A percentile compares a stretch with the other conserved stretches of the same genome.
phyloP scores from a whole-genome alignment of 306 rosid species.

The Acacia crassicarpa region DNA sequence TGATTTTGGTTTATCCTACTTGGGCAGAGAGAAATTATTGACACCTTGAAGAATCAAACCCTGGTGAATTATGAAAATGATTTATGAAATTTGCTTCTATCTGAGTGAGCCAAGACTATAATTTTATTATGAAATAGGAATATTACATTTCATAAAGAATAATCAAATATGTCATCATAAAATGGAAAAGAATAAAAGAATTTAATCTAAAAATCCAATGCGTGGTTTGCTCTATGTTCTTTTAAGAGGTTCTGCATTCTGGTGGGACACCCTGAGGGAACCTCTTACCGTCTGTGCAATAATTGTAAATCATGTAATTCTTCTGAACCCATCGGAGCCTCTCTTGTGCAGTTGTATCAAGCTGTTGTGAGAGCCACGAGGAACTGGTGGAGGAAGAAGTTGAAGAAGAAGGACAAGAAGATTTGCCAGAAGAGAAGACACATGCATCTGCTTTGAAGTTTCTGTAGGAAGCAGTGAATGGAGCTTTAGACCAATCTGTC shows the following conservation, averaged over 20 bases:
- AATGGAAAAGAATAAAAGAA: background rate
- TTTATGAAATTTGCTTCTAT: background rate
- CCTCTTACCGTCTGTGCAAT: background rate
- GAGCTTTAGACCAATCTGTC: conserved; percentile 73
- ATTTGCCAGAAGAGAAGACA: conserved; percentile 46
- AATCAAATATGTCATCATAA: background rate
- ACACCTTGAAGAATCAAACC: background rate
- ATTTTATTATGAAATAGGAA: background rate
- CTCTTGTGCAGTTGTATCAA: background rate
- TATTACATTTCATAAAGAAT: background rate
- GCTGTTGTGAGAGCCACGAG: background rate
- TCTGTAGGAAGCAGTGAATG: conserved; percentile 64
- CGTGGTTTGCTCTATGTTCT: background rate
- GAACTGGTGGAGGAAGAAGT: background rate
- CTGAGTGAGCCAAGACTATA: background rate
- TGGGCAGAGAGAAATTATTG: too few relatives aligned
- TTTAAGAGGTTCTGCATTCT: background rate
- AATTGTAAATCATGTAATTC: background rate
- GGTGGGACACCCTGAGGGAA: background rate
- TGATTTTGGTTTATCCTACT: too few relatives aligned
- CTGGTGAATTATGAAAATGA: background rate
- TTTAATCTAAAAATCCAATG: background rate
- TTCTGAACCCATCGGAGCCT: background rate
- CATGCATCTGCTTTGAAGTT: conserved; percentile 63
- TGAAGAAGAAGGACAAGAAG: conserved; percentile 49